Evolutionary conservation across 257 asterid genomes (phyloP), one percentile per base, ranked within the genome.

Genomic region (Gentiana macrophylla): DNA sequence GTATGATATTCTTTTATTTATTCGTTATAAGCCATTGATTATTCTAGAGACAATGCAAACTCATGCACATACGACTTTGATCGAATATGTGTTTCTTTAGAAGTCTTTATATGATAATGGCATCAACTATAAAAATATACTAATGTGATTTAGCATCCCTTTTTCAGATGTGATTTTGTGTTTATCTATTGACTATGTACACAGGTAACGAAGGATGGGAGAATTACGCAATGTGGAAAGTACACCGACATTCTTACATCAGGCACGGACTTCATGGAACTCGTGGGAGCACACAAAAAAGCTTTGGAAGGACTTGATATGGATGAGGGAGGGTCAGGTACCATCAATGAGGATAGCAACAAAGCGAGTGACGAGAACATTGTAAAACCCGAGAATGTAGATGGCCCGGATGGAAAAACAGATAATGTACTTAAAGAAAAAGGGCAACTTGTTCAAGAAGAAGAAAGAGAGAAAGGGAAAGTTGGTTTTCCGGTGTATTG

Each of bases 201-300:
- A 61, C 73, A 89, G 97, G 95, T 90, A 44, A 74, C 86, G 96
- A 86, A 79, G 78, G 94, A 80, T 32, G 98, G 95, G 51, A 70
- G 62, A 58, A 77, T 90, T 46, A 66, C 82, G 49, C 89, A 90
- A 74, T 85, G 89, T 37, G 98, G 95, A 61, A 84, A 72, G 66
- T 86, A 86, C 67, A 79, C 82, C 34, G 87, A 84, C 59, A 83
- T 90, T 67, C 83, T 86, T 35, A 67, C 68, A 71, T 54, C 76
- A 1, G 96, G 91, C 47, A 82, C 82, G 9, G 89, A 84, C 59
- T 87, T 91, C 65, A 79, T 84, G 89, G 94, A 84, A 52, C 98
- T 91, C 37, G 95, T 91, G 57, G 87, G 94, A 61, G 96, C 96
- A 4, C 95, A 91, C 32, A 73, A 70, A 75, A 87, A 82, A 73